Evolutionary conservation across 164 flowering plant genomes (phyloP).

Genomic region (Macadamia tetraphylla): DNA sequence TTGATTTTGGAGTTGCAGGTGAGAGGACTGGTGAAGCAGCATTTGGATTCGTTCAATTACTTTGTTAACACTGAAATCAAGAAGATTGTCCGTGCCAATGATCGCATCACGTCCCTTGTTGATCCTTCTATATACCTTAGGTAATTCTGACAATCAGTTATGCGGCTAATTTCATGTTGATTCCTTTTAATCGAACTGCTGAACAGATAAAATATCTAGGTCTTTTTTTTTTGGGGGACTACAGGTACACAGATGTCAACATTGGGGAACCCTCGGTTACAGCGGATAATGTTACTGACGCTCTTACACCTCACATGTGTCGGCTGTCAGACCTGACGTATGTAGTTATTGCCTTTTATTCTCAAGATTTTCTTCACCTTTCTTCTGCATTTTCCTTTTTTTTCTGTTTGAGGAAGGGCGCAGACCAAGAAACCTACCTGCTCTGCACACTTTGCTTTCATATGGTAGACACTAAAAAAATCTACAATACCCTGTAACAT

Average conservation of each 20-base stretch:
- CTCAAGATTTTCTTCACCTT: background rate
- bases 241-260: conserved; percentile 55
- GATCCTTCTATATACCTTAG: conserved; percentile 46
- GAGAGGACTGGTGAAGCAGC: conserved; percentile 92
- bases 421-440: too few species aligned
- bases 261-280: conserved; percentile 56
- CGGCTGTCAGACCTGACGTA: conserved; percentile 80
- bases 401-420: too few species aligned
- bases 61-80: conserved; percentile 61
- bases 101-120: conserved; percentile 26
- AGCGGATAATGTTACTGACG: conserved; percentile 25
- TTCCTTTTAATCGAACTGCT: background rate
- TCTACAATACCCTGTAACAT: too few species aligned
- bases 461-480: too few species aligned
- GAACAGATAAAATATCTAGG: background rate
- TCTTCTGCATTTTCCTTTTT: too few species aligned
- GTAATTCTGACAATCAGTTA: conserved; percentile 17
- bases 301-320: conserved; percentile 62
- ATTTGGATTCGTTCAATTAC: conserved; percentile 86
- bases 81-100: conserved; percentile 71
- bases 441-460: too few species aligned
- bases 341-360: conserved; percentile 5
- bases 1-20: conserved; percentile 34
- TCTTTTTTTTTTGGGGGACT: background rate
- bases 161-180: background rate